phyloP scores from a whole-genome alignment of 2,329 filamentous ascomycete genomes.

The Cladosporium sphaerospermum region DNA sequence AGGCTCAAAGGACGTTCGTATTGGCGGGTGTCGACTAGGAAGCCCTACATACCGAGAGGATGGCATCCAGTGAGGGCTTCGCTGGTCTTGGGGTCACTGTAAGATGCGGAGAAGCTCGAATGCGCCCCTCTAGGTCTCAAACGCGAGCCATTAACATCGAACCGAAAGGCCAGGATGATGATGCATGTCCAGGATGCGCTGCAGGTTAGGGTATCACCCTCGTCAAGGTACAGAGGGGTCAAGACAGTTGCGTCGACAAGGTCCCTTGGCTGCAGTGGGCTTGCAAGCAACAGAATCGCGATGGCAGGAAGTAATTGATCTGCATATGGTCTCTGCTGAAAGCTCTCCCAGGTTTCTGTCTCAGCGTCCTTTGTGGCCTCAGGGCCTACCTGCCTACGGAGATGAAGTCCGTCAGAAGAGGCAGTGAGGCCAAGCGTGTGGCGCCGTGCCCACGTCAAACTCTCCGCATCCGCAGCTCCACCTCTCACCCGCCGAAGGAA shows the following conservation, averaged over 20 bases:
- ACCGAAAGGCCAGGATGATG: background rate
- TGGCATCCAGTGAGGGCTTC: background rate
- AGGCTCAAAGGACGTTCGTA: background rate
- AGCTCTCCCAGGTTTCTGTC: too few relatives aligned
- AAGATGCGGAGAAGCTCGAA: conserved; percentile 11
- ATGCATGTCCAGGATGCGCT: background rate
- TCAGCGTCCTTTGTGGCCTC: too few relatives aligned
- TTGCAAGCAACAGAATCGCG: background rate
- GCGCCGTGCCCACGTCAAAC: background rate
- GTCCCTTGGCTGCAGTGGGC: background rate
- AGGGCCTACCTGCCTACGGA: background rate
- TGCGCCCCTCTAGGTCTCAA: background rate
- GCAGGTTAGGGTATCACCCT: background rate
- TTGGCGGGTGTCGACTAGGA: background rate
- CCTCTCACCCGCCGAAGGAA: background rate
- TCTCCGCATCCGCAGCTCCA: conserved; percentile 4
- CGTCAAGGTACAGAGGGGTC: background rate
- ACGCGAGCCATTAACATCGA: background rate
- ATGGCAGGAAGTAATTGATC: background rate
- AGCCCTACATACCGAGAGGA: background rate
- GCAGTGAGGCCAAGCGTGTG: conserved; percentile 3
- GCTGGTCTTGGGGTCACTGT: background rate
- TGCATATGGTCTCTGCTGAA: background rate
- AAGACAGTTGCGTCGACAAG: background rate
- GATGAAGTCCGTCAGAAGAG: background rate